Percentiles rank a stretch among this genome's conserved stretches.
These are phyloP conservation scores for Diaporthe citri DNA, from an alignment of 2,329 filamentous ascomycete species.

Conservation along the genomic window DNA sequence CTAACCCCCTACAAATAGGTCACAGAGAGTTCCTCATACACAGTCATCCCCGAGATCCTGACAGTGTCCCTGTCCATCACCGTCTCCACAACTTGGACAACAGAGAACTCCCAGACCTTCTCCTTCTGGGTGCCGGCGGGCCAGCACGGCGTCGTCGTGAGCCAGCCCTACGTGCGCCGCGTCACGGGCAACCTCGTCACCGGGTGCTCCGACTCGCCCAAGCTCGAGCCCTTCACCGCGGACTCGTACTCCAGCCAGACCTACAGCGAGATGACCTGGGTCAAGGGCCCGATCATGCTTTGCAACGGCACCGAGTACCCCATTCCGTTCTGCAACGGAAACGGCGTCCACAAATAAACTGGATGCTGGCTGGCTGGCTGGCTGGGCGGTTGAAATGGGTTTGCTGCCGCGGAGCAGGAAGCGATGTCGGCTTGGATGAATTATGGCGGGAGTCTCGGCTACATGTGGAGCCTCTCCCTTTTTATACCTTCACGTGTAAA, in stretches of 20 bases:
- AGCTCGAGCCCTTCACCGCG: constrained; percentile 47
- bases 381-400: neutral
- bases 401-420: neutral
- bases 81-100: constrained; percentile 49
- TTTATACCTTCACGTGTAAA: constrained; percentile 28
- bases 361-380: neutral
- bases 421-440: neutral
- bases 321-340: constrained; percentile 53
- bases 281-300: constrained; percentile 54
- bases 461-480: neutral
- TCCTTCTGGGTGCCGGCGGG: constrained; percentile 50
- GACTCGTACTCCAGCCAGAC: constrained; percentile 51
- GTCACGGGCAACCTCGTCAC: constrained; percentile 50
- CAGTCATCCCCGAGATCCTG: constrained; percentile 42
- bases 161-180: constrained; percentile 51
- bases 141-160: constrained; percentile 55
- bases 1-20: neutral
- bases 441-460: neutral
- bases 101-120: constrained; percentile 48
- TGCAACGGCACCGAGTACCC: constrained; percentile 53
- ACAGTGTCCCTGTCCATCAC: constrained; percentile 43
- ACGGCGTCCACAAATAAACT: constrained; percentile 43
- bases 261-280: constrained; percentile 52
- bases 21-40: neutral
- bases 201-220: constrained; percentile 50